Conservation (phyloP, 331 rosid genomes). For the Malus hybrid region DNA sequence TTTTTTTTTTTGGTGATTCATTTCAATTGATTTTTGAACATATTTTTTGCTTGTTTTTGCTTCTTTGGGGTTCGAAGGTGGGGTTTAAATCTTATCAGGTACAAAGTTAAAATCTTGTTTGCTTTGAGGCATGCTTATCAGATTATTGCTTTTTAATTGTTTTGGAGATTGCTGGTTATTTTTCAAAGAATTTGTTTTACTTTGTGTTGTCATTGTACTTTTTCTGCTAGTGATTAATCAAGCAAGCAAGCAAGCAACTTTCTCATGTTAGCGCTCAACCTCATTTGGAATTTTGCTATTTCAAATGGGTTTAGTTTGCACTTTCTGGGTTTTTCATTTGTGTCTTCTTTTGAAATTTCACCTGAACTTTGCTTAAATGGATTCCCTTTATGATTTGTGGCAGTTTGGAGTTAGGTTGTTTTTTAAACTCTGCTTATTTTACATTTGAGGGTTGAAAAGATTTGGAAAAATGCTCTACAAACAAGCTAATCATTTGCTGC, state of each 20-base stretch:
- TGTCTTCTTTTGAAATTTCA: background rate
- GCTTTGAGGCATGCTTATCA: background rate
- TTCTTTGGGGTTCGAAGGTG: background rate
- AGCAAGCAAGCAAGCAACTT: slow-evolving; percentile 7
- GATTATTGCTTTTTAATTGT: slow-evolving; percentile 13
- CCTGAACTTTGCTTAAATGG: background rate
- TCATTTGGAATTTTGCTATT: background rate
- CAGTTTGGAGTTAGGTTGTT: background rate
- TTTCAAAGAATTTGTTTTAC: background rate
- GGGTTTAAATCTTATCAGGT: background rate
- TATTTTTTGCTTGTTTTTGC: background rate
- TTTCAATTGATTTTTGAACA: background rate
- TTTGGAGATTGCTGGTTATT: slow-evolving; percentile 12
- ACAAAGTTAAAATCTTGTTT: background rate
- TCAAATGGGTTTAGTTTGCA: background rate
- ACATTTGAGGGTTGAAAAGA: background rate
- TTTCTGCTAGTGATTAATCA: background rate
- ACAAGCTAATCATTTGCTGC: no score
- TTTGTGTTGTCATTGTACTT: background rate
- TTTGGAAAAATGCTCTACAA: background rate
- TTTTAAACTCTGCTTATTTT: no score
- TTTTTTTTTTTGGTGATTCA: background rate
- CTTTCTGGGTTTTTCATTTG: background rate
- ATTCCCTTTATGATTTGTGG: background rate
- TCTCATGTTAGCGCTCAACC: background rate